These are phyloP conservation scores for Podila horticola DNA, from an alignment of 192 early-diverging fungal genomes.

Conservation along the genomic window DNA sequence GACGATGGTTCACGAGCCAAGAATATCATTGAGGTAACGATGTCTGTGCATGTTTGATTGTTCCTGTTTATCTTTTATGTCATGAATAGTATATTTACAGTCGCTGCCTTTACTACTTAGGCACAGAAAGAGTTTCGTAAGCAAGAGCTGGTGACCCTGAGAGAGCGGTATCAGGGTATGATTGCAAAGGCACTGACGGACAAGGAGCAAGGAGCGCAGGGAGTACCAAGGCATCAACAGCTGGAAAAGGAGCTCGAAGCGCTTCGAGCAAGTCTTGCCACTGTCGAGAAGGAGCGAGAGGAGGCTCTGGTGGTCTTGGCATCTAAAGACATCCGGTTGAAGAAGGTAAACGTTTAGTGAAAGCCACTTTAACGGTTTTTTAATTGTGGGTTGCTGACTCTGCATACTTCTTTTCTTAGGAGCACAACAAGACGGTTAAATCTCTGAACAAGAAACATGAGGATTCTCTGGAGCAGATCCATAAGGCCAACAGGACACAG, in stretches of 20 bases:
- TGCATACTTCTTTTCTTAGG: not conserved
- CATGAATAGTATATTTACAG: no score
- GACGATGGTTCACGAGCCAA: not conserved
- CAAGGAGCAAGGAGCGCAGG: not conserved
- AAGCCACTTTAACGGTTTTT: not conserved
- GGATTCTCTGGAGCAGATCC: not conserved
- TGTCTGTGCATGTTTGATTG: not conserved
- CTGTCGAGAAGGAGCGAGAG: not conserved
- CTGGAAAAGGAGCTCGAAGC: not conserved
- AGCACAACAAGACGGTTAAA: not conserved
- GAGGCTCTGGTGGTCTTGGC: not conserved
- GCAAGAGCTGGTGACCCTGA: slow-evolving; percentile 1
- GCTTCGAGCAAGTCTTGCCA: not conserved
- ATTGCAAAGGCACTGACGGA: not conserved
- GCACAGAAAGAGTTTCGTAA: not conserved
- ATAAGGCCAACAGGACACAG: not conserved
- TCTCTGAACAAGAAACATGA: not conserved
- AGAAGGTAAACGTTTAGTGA: not conserved
- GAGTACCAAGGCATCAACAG: not conserved
- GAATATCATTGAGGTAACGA: slow-evolving; percentile 11
- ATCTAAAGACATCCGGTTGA: not conserved
- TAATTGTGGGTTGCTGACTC: not conserved
- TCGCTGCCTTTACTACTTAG: not conserved
- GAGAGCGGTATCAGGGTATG: not conserved
- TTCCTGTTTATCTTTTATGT: not conserved